Conservation (phyloP, 2,329 filamentous ascomycete genomes). For the Ilyonectria robusta region DNA sequence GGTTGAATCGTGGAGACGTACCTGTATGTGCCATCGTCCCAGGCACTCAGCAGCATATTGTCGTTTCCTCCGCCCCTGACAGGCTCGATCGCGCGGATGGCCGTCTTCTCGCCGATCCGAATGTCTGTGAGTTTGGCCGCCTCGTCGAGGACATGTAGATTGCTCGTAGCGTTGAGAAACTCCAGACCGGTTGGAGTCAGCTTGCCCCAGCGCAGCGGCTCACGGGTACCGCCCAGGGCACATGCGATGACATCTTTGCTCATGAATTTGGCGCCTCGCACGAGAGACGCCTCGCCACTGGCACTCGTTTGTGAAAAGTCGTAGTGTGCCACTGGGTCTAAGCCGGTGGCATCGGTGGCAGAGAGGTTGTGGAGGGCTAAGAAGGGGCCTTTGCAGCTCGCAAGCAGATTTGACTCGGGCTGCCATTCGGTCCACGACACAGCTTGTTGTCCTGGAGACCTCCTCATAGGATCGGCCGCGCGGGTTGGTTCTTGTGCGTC, state of each 20-base stretch:
- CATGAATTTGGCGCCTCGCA: conserved; percentile 61
- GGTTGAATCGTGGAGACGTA: conserved; percentile 28
- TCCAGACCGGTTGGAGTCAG: conserved; percentile 62
- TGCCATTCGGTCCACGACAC: conserved; percentile 54
- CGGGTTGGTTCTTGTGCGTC: conserved; percentile 21
- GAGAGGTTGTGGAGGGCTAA: conserved; percentile 50
- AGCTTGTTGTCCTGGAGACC: conserved; percentile 50
- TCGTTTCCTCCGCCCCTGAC: conserved; percentile 55
- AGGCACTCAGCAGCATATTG: conserved; percentile 64
- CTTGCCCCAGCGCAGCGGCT: conserved; percentile 62
- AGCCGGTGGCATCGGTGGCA: background rate
- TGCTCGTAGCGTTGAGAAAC: conserved; percentile 53
- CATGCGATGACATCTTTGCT: conserved; percentile 61
- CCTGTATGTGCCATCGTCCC: conserved; percentile 67
- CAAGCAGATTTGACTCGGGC: conserved; percentile 46
- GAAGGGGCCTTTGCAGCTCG: conserved; percentile 50
- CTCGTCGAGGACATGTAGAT: conserved; percentile 39
- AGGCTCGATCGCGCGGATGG: conserved; percentile 63
- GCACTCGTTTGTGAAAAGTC: conserved; percentile 44
- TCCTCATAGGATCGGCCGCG: conserved; percentile 38
- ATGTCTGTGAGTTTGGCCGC: conserved; percentile 39
- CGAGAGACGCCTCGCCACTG: conserved; percentile 42
- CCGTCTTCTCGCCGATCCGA: conserved; percentile 53
- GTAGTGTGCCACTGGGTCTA: conserved; percentile 43
- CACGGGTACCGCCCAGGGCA: conserved; percentile 57